A percentile compares a stretch with the other conserved stretches of the same genome.
Conservation (phyloP, 192 early-diverging fungal species). For the Jimgerdemannia flammicorona region DNA sequence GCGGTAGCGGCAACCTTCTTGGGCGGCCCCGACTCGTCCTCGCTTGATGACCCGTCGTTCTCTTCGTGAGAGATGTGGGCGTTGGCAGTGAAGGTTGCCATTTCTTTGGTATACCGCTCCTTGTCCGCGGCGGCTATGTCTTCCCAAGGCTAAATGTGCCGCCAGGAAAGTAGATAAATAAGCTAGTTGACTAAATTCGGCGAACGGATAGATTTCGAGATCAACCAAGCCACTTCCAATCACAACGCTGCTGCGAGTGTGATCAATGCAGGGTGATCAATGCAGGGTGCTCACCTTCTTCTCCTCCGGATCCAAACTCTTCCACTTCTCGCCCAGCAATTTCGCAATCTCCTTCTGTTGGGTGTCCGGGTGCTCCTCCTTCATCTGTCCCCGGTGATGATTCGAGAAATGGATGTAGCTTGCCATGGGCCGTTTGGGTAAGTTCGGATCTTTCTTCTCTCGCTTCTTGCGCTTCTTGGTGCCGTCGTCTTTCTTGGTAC, state of each 20-base stretch:
- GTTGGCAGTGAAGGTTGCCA: background rate
- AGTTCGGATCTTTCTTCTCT: constrained; percentile 79
- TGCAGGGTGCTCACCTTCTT: background rate
- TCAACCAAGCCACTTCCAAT: background rate
- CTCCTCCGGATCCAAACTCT: background rate
- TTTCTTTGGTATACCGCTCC: constrained; percentile 5
- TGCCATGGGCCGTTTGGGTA: constrained; percentile 84
- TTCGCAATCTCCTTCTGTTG: constrained; percentile 13
- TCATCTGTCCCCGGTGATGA: constrained; percentile 68
- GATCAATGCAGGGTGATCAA: background rate
- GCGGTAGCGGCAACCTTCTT: background rate
- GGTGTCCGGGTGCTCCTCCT: constrained; percentile 70
- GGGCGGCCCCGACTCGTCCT: background rate
- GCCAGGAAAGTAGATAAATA: no score
- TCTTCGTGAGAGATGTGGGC: background rate
- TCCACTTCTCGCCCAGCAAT: constrained; percentile 8
- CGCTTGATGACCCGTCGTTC: background rate
- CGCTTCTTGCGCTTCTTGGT: constrained; percentile 44
- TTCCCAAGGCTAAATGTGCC: background rate
- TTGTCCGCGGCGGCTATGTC: constrained; percentile 4
- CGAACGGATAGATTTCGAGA: no score
- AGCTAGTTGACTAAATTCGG: no score
- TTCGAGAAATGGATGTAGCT: constrained; percentile 86
- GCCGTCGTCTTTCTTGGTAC: constrained; percentile 6
- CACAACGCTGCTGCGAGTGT: background rate